Percentiles rank a stretch among this genome's conserved stretches.
These are phyloP conservation scores for Eudorina sp. DNA, from an alignment of 139 green algal species.

Conservation along the genomic window DNA sequence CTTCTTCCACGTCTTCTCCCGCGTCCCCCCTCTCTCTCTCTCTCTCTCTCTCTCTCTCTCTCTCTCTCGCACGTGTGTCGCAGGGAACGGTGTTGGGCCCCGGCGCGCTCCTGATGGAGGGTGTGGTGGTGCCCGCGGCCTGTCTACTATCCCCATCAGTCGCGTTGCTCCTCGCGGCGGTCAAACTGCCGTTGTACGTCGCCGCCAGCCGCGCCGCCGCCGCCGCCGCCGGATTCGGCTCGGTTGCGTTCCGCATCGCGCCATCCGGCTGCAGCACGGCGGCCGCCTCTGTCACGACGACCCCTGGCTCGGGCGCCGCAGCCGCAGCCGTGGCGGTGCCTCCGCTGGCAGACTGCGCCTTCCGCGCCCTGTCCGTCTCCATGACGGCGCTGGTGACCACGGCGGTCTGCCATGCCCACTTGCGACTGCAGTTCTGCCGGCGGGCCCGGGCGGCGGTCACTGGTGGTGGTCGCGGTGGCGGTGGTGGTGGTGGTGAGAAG, in stretches of 20 bases:
- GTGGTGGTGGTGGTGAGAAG: neutral
- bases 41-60: no score
- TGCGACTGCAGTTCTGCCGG: neutral
- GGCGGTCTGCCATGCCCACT: neutral
- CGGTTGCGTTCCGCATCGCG: no score
- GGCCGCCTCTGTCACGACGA: neutral
- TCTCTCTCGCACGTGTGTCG: no score
- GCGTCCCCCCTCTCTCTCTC: no score
- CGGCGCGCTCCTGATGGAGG: neutral
- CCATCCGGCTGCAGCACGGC: no score
- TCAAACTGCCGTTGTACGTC: constrained; percentile 8
- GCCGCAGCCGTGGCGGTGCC: neutral
- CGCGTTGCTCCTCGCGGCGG: neutral
- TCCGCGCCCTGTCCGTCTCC: neutral
- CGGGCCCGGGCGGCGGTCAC: no score
- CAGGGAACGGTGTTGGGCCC: no score
- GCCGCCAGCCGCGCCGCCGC: neutral
- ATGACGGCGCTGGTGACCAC: neutral
- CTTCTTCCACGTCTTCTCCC: no score
- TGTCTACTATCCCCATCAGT: neutral
- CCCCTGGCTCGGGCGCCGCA: neutral
- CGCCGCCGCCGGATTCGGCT: no score
- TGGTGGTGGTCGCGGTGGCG: neutral
- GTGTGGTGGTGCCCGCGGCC: neutral
- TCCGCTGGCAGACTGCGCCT: neutral